A percentile compares a stretch with the other conserved stretches of the same genome.
Conservation (phyloP, 2,329 filamentous ascomycete species). For the Cladosporium cucumerinum region DNA sequence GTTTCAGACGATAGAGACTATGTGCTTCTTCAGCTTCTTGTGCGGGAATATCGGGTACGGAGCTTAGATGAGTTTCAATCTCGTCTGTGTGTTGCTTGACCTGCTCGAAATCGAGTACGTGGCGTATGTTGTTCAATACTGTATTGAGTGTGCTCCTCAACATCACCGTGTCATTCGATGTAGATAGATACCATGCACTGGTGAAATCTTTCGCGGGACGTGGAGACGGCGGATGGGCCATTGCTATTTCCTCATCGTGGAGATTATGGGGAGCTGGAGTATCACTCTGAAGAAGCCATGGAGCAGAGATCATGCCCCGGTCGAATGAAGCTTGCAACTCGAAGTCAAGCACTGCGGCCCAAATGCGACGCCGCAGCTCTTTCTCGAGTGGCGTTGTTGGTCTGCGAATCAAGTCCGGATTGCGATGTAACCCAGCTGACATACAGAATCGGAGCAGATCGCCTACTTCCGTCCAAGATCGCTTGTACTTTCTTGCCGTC, state of each 20-base stretch:
- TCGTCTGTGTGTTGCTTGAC: constrained; percentile 34
- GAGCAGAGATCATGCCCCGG: constrained; percentile 49
- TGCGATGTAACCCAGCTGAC: constrained; percentile 52
- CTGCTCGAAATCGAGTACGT: constrained; percentile 30
- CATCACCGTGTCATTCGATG: constrained; percentile 25
- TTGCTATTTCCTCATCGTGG: constrained; percentile 47
- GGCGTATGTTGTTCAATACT: constrained; percentile 32
- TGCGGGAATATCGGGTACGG: constrained; percentile 27
- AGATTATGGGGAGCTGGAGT: constrained; percentile 49
- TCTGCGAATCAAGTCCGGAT: constrained; percentile 40
- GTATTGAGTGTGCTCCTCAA: constrained; percentile 30
- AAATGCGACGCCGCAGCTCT: constrained; percentile 55
- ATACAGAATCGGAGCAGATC: constrained; percentile 53
- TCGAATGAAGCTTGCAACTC: constrained; percentile 56
- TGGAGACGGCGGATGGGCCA: constrained; percentile 23
- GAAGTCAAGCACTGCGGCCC: constrained; percentile 56
- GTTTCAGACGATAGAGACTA: constrained; percentile 29
- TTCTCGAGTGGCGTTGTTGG: constrained; percentile 45
- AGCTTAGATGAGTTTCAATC: constrained; percentile 28
- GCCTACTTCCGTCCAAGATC: constrained; percentile 51
- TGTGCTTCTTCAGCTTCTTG: constrained; percentile 19
- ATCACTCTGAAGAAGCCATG: constrained; percentile 47
- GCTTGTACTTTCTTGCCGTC: constrained; percentile 53
- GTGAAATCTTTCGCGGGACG: constrained; percentile 27
- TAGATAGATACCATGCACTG: constrained; percentile 26